Evolutionary conservation across 805 yeast genomes (phyloP).

Genomic region (Jamesozyma jinghongensis): DNA sequence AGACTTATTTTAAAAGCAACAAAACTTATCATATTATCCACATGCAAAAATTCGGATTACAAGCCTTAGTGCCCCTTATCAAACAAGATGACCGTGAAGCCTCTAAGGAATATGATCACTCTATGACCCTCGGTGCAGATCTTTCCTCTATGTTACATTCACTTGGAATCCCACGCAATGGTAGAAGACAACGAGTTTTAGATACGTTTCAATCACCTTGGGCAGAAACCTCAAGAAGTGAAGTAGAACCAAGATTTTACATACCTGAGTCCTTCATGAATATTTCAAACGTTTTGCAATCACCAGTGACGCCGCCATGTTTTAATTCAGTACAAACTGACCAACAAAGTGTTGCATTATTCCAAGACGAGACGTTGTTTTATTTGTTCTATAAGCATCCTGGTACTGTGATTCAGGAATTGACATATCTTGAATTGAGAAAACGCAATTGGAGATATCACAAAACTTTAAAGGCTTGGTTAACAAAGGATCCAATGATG

Average conservation of each 20-base stretch:
- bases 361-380: constrained; percentile 87
- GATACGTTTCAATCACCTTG: constrained; percentile 82
- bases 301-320: constrained; percentile 22
- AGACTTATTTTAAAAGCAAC: too few relatives aligned
- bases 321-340: constrained; percentile 30
- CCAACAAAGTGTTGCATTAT: constrained; percentile 44
- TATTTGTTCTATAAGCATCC: constrained; percentile 92
- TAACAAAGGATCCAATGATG: constrained; percentile 82
- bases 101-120: constrained; percentile 20
- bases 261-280: constrained; percentile 49
- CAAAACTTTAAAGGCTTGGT: constrained; percentile 91
- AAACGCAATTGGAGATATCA: constrained; percentile 96
- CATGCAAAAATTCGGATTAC: constrained; percentile 29
- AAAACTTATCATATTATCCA: background rate
- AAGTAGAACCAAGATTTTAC: constrained; percentile 75
- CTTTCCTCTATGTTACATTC: constrained; percentile 29
- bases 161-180: constrained; percentile 23
- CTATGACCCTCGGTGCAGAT: constrained; percentile 30
- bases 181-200: constrained; percentile 20
- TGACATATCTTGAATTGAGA: constrained; percentile 84
- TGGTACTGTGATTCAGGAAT: constrained; percentile 84
- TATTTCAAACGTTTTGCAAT: constrained; percentile 27
- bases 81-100: constrained; percentile 22
- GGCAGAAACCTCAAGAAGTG: constrained; percentile 84
- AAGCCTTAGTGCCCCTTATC: constrained; percentile 27